Percentiles rank a stretch among this genome's conserved stretches.
Evolutionary conservation across 805 yeast genomes (phyloP).

Genomic region (Suhomyces prunicola): DNA sequence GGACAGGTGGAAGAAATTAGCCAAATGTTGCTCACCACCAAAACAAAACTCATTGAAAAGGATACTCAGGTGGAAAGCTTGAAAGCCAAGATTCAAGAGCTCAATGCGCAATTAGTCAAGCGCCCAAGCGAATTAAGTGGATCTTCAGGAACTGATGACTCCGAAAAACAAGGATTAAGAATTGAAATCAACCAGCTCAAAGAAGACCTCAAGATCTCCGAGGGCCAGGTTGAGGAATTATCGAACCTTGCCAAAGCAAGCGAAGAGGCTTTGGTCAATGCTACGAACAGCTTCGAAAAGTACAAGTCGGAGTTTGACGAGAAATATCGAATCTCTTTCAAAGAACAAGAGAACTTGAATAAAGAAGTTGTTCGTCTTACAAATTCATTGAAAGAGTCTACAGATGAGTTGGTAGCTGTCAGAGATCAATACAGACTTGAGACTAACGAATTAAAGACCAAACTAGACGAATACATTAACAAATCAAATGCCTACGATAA

Average conservation of each 20-base stretch:
- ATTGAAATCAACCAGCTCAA: slow-evolving; percentile 46
- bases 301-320: slow-evolving; percentile 25
- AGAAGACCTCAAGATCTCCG: slow-evolving; percentile 55
- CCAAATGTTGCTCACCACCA: slow-evolving; percentile 40
- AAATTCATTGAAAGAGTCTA: slow-evolving; percentile 4
- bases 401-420: slow-evolving; percentile 18
- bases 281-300: slow-evolving; percentile 53
- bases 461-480: slow-evolving; percentile 17
- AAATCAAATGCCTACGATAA: slow-evolving; percentile 36
- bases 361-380: slow-evolving; percentile 11
- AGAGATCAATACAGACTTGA: slow-evolving; percentile 21
- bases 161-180: slow-evolving; percentile 7
- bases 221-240: slow-evolving; percentile 57
- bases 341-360: slow-evolving; percentile 23
- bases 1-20: slow-evolving; percentile 57
- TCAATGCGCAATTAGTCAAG: slow-evolving; percentile 3
- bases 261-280: slow-evolving; percentile 57
- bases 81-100: slow-evolving; percentile 29
- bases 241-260: slow-evolving; percentile 62
- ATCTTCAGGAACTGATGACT: slow-evolving; percentile 4
- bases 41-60: slow-evolving; percentile 42
- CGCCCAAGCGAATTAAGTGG: slow-evolving; percentile 2
- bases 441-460: slow-evolving; percentile 23
- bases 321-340: slow-evolving; percentile 16
- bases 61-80: slow-evolving; percentile 38